Evolutionary conservation across 768 basidiomycete genomes (phyloP).

Genomic region (Amylocystis lapponica): DNA sequence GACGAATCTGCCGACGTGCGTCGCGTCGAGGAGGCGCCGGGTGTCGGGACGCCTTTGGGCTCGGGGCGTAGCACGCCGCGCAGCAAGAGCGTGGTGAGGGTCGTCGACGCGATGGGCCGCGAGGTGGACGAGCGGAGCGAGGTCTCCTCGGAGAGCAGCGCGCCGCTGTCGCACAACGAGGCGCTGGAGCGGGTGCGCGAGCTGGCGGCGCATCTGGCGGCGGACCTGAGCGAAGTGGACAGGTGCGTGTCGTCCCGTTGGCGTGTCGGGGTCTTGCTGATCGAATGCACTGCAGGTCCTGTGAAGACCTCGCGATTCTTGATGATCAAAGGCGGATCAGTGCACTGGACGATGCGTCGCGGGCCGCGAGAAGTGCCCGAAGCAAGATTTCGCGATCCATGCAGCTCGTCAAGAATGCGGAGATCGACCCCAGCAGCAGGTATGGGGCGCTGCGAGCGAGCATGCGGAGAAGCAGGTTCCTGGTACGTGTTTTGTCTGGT

Average conservation of each 20-base stretch:
- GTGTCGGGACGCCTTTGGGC: slow-evolving; percentile 9
- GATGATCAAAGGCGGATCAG: slow-evolving; percentile 34
- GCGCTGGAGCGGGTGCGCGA: slow-evolving; percentile 52
- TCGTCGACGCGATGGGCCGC: slow-evolving; percentile 68
- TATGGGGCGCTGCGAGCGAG: slow-evolving; percentile 29
- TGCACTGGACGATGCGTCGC: slow-evolving; percentile 49
- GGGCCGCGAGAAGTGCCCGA: slow-evolving; percentile 44
- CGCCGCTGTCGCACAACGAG: slow-evolving; percentile 38
- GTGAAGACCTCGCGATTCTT: slow-evolving; percentile 32
- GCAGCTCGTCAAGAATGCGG: slow-evolving; percentile 31
- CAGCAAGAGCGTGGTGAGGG: slow-evolving; percentile 40
- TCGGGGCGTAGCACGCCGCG: slow-evolving; percentile 16
- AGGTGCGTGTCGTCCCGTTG: slow-evolving; percentile 33
- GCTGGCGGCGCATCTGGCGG: slow-evolving; percentile 51
- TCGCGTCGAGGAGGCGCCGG: slow-evolving; percentile 8
- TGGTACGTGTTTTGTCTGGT: slow-evolving; percentile 32
- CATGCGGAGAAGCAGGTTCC: slow-evolving; percentile 24
- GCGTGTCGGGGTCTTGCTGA: neutral
- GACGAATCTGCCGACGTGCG: neutral
- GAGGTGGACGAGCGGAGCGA: slow-evolving; percentile 34
- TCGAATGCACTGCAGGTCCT: slow-evolving; percentile 27
- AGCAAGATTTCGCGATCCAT: slow-evolving; percentile 38
- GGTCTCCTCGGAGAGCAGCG: neutral
- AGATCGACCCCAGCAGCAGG: slow-evolving; percentile 28
- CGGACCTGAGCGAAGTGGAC: slow-evolving; percentile 53